Conservation (phyloP, 768 basidiomycete genomes). For the Tephrocybe sp. region DNA sequence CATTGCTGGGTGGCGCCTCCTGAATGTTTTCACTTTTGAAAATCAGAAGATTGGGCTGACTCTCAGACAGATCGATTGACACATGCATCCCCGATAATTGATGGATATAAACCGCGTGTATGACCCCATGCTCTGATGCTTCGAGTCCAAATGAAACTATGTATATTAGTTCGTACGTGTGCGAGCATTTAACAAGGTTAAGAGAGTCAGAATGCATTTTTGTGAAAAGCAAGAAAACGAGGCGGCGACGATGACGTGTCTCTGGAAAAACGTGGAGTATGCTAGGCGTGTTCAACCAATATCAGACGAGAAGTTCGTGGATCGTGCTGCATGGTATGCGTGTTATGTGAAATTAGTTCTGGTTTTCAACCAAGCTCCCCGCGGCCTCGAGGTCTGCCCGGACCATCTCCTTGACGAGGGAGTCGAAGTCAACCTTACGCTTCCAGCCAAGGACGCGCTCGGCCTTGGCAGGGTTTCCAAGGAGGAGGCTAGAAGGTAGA, state of each 20-base stretch:
- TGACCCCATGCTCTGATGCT: too few species aligned
- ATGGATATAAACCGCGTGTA: too few species aligned
- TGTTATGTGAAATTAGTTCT: slow-evolving; percentile 62
- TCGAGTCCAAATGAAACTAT: too few species aligned
- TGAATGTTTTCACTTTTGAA: too few species aligned
- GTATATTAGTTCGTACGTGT: background rate
- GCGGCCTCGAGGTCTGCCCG: slow-evolving; percentile 75
- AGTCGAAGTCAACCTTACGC: slow-evolving; percentile 79
- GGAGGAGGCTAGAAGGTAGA: slow-evolving; percentile 57
- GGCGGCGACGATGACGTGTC: background rate
- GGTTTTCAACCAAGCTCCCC: slow-evolving; percentile 76
- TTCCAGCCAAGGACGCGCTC: slow-evolving; percentile 90
- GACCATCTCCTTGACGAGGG: slow-evolving; percentile 92
- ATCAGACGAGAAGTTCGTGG: too few species aligned
- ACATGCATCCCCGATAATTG: too few species aligned
- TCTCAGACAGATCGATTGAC: too few species aligned
- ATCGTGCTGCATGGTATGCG: too few species aligned
- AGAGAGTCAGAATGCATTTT: background rate
- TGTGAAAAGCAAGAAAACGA: background rate
- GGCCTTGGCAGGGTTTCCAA: slow-evolving; percentile 89
- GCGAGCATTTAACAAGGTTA: background rate
- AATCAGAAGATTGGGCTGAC: too few species aligned
- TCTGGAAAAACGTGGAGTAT: too few species aligned
- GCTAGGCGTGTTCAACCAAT: too few species aligned
- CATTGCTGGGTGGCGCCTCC: too few species aligned